Percentiles rank a stretch among this genome's conserved stretches.
phyloP scores from a whole-genome alignment of 2,329 filamentous ascomycete species.

The Diaporthe eres region DNA sequence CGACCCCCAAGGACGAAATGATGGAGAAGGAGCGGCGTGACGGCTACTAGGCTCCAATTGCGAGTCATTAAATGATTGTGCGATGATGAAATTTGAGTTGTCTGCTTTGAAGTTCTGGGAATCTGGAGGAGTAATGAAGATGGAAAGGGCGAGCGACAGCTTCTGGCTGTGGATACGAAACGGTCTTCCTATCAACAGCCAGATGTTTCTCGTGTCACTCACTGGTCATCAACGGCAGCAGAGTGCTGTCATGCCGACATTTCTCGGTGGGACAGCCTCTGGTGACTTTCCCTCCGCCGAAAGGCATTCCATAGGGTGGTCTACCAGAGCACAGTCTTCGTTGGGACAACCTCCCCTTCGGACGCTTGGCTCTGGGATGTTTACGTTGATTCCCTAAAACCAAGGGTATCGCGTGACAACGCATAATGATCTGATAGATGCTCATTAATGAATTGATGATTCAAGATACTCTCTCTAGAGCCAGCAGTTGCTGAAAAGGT shows the following conservation, averaged over 20 bases:
- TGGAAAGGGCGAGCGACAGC: not conserved
- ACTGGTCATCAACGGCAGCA: not conserved
- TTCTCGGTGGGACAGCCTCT: not conserved
- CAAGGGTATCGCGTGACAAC: not conserved
- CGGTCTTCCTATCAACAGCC: not conserved
- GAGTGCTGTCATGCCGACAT: not conserved
- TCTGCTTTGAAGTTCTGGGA: constrained; percentile 20
- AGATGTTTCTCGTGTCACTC: not conserved
- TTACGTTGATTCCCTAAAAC: not conserved
- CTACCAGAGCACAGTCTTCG: constrained; percentile 9
- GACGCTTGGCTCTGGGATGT: not conserved
- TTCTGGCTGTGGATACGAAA: not conserved
- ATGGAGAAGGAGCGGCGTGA: not conserved
- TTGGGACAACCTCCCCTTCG: not conserved
- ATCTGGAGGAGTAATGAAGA: constrained; percentile 7
- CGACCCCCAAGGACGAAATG: not conserved
- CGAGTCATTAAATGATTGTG: not conserved
- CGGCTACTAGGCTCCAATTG: not conserved
- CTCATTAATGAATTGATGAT: constrained; percentile 18
- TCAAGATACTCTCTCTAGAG: not conserved
- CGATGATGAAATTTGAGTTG: not conserved
- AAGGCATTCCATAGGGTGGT: not conserved
- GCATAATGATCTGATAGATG: constrained; percentile 3
- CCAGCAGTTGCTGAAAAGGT: not conserved
- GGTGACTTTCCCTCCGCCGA: not conserved